phyloP scores from a whole-genome alignment of 2,329 filamentous ascomycete genomes.

The Rugonectria rugulosa region DNA sequence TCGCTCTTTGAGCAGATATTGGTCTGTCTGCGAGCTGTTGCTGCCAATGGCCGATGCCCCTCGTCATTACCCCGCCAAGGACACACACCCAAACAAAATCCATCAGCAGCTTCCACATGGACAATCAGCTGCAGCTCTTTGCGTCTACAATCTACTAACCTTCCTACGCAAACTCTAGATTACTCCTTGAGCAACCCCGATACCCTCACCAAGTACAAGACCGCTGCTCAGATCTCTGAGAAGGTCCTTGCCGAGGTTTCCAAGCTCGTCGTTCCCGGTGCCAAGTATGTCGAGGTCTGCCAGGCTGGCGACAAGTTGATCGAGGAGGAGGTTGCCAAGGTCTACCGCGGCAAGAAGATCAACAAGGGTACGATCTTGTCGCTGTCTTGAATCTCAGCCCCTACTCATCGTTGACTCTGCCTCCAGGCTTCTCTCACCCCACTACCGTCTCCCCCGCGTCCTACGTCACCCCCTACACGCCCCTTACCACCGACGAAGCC shows the following conservation, averaged over 20 bases:
- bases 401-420: conserved; percentile 26
- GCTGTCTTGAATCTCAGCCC: not conserved
- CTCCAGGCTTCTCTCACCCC: conserved; percentile 83
- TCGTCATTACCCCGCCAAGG: conserved; percentile 33
- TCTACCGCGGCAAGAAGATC: conserved; percentile 99
- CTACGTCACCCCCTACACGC: conserved; percentile 96
- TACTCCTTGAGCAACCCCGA: conserved; percentile 91
- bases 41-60: conserved; percentile 30
- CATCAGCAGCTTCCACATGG: not conserved
- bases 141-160: not conserved
- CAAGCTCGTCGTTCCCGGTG: conserved; percentile 77
- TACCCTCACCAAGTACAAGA: conserved; percentile 99
- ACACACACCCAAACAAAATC: conserved; percentile 2
- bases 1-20: conserved; percentile 9
- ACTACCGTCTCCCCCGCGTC: conserved; percentile 94
- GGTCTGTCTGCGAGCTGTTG: conserved; percentile 17
- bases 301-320: conserved; percentile 95
- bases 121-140: not conserved
- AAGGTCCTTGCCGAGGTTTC: conserved; percentile 90
- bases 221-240: conserved; percentile 91
- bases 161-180: conserved; percentile 62
- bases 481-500: conserved; percentile 82
- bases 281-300: conserved; percentile 93
- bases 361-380: conserved; percentile 73
- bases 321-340: conserved; percentile 91